These are phyloP conservation scores for Adansonia grandidieri DNA, from an alignment of 441 rosid species.

Conservation along the genomic window DNA sequence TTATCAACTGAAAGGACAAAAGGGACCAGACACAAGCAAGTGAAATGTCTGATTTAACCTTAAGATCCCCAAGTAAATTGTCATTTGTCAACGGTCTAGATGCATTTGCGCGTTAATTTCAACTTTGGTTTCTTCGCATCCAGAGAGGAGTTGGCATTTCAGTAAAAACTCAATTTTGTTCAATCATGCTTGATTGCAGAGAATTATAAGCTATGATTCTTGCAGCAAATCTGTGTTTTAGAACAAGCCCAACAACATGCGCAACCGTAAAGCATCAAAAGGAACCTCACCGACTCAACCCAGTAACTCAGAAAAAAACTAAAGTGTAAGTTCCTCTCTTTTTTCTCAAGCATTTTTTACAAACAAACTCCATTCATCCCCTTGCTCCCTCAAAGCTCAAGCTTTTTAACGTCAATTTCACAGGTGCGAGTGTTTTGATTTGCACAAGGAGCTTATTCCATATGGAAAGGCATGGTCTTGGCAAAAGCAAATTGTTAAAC, in stretches of 20 bases:
- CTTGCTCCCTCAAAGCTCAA: neutral
- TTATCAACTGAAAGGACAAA: slow-evolving; percentile 19
- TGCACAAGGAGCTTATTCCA: slow-evolving; percentile 51
- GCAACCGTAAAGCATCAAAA: slow-evolving; percentile 22
- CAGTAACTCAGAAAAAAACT: slow-evolving; percentile 19
- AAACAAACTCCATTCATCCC: slow-evolving; percentile 25
- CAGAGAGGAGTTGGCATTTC: neutral
- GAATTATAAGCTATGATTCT: slow-evolving; percentile 32
- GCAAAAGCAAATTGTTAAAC: slow-evolving; percentile 61
- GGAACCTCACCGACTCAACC: slow-evolving; percentile 25
- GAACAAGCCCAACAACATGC: slow-evolving; percentile 32
- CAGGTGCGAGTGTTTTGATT: slow-evolving; percentile 61
- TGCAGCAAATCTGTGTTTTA: slow-evolving; percentile 30
- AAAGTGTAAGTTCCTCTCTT: slow-evolving; percentile 38
- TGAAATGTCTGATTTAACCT: slow-evolving; percentile 24
- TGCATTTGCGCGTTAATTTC: neutral
- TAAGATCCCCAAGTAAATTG: neutral
- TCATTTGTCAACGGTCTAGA: neutral
- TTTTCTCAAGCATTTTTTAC: slow-evolving; percentile 36
- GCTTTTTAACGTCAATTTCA: slow-evolving; percentile 11
- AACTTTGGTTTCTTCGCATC: slow-evolving; percentile 22
- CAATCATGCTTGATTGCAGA: neutral
- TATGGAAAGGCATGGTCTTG: slow-evolving; percentile 75
- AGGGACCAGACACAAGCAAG: neutral
- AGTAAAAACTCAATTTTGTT: neutral